phyloP scores from a whole-genome alignment of 768 basidiomycete genomes.

The Agaricus subrufescens region DNA sequence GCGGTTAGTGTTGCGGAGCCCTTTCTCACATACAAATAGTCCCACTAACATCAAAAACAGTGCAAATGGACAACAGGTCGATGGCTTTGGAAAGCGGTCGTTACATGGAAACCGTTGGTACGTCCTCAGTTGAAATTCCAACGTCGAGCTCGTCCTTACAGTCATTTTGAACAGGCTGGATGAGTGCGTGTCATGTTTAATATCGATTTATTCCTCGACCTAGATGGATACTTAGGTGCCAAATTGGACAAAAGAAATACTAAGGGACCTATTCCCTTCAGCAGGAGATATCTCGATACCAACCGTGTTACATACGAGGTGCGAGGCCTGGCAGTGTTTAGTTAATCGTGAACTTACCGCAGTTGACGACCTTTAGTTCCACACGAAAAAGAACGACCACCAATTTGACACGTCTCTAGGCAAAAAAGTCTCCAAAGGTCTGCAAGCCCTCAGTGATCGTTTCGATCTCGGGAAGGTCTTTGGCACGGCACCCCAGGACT shows the following conservation, averaged over 20 bases:
- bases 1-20: conserved; percentile 36
- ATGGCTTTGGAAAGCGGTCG: conserved; percentile 81
- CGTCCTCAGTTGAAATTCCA: conserved; percentile 12
- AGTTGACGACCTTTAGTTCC: conserved; percentile 41
- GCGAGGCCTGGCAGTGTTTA: conserved; percentile 3
- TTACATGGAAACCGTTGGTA: conserved; percentile 92
- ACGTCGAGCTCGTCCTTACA: not conserved
- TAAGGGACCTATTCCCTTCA: conserved; percentile 52
- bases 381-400: conserved; percentile 45
- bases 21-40: not conserved
- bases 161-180: conserved; percentile 41
- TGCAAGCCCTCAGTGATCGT: conserved; percentile 44
- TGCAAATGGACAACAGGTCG: conserved; percentile 66
- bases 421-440: conserved; percentile 44
- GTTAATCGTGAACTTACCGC: not conserved
- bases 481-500: conserved; percentile 75
- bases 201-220: not conserved
- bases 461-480: conserved; percentile 64
- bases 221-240: conserved; percentile 29
- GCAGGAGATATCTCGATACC: conserved; percentile 72
- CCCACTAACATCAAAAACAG: conserved; percentile 21
- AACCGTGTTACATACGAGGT: conserved; percentile 77
- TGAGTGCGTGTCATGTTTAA: conserved; percentile 40
- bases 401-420: conserved; percentile 64
- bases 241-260: conserved; percentile 39